A percentile compares a stretch with the other conserved stretches of the same genome.
These are phyloP conservation scores for Ceratocystis diversiconidia DNA, from an alignment of 2,329 filamentous ascomycete genomes.

Conservation along the genomic window DNA sequence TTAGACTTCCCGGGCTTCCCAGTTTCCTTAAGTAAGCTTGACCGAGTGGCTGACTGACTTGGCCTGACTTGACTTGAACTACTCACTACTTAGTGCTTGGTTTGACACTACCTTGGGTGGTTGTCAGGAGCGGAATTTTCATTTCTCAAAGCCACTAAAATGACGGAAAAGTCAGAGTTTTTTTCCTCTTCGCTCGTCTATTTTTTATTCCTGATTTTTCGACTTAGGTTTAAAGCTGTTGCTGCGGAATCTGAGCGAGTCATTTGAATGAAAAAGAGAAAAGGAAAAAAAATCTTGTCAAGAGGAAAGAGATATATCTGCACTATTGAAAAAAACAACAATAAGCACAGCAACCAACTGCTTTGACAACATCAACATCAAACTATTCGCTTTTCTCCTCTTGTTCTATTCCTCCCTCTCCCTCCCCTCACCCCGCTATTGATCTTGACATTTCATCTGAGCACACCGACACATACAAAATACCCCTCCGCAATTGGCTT, in stretches of 20 bases:
- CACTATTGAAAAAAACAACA: not conserved
- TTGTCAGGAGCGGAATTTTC: not conserved
- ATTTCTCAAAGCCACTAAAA: not conserved
- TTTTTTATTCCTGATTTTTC: not conserved
- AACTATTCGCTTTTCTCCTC: not conserved
- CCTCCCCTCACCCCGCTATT: constrained; percentile 2
- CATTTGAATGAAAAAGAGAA: not conserved
- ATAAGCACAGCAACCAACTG: not conserved
- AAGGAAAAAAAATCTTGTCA: not conserved
- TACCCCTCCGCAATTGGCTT: constrained; percentile 2
- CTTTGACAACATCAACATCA: not conserved
- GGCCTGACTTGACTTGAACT: too few species aligned
- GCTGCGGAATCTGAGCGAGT: constrained; percentile 1
- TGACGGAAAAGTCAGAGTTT: not conserved
- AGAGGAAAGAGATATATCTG: not conserved
- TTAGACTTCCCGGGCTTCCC: too few species aligned
- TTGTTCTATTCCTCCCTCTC: not conserved
- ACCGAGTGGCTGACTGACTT: too few species aligned
- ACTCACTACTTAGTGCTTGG: too few species aligned
- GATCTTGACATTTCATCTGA: constrained; percentile 1
- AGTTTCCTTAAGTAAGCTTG: too few species aligned
- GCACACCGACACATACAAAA: constrained; percentile 1
- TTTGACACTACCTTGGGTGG: not conserved
- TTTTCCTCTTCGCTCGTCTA: not conserved
- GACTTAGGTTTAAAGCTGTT: not conserved